phyloP scores from a whole-genome alignment of 2,329 filamentous ascomycete genomes.

The Westerdykella ornata region DNA sequence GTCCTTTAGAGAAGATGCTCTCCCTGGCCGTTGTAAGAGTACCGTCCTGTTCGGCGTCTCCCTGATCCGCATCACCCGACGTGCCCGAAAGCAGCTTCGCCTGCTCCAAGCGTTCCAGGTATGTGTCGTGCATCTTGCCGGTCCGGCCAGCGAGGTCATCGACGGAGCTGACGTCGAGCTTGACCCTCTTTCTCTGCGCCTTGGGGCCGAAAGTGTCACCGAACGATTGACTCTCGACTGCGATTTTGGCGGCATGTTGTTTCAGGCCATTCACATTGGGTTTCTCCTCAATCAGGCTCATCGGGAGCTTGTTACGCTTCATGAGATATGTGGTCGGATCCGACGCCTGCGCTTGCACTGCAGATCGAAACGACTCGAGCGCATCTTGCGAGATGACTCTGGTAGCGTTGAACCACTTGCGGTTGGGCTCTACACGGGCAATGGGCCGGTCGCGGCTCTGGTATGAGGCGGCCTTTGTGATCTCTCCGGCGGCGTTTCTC shows the following conservation, averaged over 20 bases:
- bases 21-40: conserved; percentile 43
- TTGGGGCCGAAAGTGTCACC: conserved; percentile 88
- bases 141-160: conserved; percentile 75
- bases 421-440: conserved; percentile 87
- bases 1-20: conserved; percentile 88
- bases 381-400: conserved; percentile 85
- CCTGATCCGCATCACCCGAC: conserved; percentile 49
- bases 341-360: conserved; percentile 80
- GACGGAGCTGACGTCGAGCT: conserved; percentile 75
- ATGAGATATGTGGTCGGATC: conserved; percentile 93
- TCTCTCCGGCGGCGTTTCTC: conserved; percentile 74
- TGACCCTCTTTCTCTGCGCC: conserved; percentile 85
- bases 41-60: conserved; percentile 33
- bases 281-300: conserved; percentile 83
- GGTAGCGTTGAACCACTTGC: conserved; percentile 97
- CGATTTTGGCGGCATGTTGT: conserved; percentile 89
- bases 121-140: conserved; percentile 72
- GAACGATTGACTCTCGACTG: conserved; percentile 81
- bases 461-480: conserved; percentile 75
- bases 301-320: conserved; percentile 93
- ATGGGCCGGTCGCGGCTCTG: conserved; percentile 76
- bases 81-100: conserved; percentile 68
- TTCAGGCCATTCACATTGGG: conserved; percentile 71
- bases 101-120: conserved; percentile 73
- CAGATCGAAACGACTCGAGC: conserved; percentile 77